A percentile compares a stretch with the other conserved stretches of the same genome.
Conservation (phyloP, 257 asterid genomes). For the Echites panduratus region DNA sequence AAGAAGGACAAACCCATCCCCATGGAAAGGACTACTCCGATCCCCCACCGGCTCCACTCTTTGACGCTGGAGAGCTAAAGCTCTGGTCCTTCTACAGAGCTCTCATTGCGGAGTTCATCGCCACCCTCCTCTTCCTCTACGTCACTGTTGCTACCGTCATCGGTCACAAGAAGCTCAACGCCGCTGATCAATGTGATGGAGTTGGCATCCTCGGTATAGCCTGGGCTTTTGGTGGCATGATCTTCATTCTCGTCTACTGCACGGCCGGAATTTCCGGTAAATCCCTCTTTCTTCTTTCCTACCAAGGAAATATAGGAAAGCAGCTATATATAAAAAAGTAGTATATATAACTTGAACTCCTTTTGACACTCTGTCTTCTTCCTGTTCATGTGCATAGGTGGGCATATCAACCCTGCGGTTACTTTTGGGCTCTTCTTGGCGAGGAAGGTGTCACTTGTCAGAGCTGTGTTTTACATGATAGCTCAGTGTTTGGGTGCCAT, state of each 20-base stretch:
- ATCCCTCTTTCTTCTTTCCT: too few relatives aligned
- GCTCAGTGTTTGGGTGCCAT: slow-evolving; percentile 87
- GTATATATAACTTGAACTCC: not conserved
- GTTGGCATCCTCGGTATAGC: slow-evolving; percentile 80
- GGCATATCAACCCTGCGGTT: slow-evolving; percentile 83
- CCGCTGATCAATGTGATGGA: slow-evolving; percentile 63
- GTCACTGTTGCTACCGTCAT: slow-evolving; percentile 73
- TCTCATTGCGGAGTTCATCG: slow-evolving; percentile 67
- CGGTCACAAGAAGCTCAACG: slow-evolving; percentile 58
- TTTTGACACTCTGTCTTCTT: not conserved
- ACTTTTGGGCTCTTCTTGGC: slow-evolving; percentile 81
- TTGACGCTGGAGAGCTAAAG: slow-evolving; percentile 53
- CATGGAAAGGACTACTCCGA: slow-evolving; percentile 70
- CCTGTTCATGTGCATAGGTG: slow-evolving; percentile 32
- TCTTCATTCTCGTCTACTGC: slow-evolving; percentile 81
- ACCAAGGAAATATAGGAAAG: not conserved
- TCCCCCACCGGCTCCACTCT: slow-evolving; percentile 77
- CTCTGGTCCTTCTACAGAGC: slow-evolving; percentile 84
- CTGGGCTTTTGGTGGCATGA: slow-evolving; percentile 94
- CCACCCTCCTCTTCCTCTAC: slow-evolving; percentile 74
- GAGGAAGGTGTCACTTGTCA: slow-evolving; percentile 72
- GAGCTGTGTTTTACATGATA: slow-evolving; percentile 68
- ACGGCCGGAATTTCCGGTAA: slow-evolving; percentile 86
- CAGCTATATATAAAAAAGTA: too few relatives aligned
- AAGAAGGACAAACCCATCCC: slow-evolving; percentile 45